A percentile compares a stretch with the other conserved stretches of the same genome.
phyloP scores from a whole-genome alignment of 129 eudicot genomes.

The Chrysanthemum makinoi region DNA sequence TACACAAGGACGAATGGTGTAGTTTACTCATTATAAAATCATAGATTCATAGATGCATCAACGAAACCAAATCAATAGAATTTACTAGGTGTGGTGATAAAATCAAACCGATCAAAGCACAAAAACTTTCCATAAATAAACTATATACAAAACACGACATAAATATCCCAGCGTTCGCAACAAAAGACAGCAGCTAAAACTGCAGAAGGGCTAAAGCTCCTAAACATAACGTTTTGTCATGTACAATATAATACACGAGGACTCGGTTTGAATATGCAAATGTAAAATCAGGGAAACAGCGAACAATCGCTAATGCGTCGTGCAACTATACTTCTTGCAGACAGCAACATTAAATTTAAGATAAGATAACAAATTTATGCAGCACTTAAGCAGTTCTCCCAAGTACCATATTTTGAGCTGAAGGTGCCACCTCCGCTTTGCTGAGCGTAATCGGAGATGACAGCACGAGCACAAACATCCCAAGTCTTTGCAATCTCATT shows the following conservation, averaged over 20 bases:
- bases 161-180: neutral
- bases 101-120: no score
- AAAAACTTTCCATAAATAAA: no score
- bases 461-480: slow-evolving; percentile 88
- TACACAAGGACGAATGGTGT: no score
- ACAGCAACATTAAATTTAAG: neutral
- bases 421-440: slow-evolving; percentile 97
- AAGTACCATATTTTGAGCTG: slow-evolving; percentile 88
- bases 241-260: slow-evolving; percentile 1
- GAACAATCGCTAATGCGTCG: neutral
- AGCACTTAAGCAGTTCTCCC: slow-evolving; percentile 83
- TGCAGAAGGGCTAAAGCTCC: neutral
- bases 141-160: neutral
- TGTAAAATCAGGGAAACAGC: neutral
- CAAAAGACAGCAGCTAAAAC: neutral
- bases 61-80: no score
- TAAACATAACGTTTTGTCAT: neutral
- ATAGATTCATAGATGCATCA: no score
- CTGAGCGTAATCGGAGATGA: slow-evolving; percentile 85
- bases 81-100: no score
- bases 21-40: no score
- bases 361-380: slow-evolving; percentile 33
- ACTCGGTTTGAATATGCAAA: slow-evolving; percentile 13
- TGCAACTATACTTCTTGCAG: slow-evolving; percentile 4
- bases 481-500: slow-evolving; percentile 85